Evolutionary conservation across 2,329 filamentous ascomycete species (phyloP).

Genomic region (Alternaria longipes): DNA sequence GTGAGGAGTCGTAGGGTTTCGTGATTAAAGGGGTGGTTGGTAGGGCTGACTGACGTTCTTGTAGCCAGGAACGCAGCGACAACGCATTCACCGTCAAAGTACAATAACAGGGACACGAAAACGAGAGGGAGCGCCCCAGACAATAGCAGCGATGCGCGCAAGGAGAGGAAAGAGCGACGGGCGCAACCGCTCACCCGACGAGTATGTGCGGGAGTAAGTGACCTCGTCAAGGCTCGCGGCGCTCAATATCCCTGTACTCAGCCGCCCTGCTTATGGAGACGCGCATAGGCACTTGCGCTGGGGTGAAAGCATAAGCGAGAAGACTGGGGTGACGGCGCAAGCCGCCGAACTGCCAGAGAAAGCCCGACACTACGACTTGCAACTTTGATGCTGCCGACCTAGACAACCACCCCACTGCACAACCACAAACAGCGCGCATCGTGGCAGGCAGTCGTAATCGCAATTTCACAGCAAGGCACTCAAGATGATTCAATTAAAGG

Average conservation of each 20-base stretch:
- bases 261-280: conserved; percentile 15
- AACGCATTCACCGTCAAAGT: conserved; percentile 30
- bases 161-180: conserved; percentile 39
- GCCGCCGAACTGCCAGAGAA: conserved; percentile 3
- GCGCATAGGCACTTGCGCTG: conserved; percentile 5
- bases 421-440: conserved; percentile 19
- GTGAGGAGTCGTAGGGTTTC: conserved; percentile 8
- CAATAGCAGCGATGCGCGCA: conserved; percentile 20
- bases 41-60: conserved; percentile 39
- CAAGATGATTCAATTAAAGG: conserved; percentile 53
- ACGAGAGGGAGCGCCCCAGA: conserved; percentile 37
- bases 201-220: conserved; percentile 28
- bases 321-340: background rate
- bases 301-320: conserved; percentile 19
- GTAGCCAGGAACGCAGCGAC: conserved; percentile 19
- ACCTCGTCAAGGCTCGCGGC: conserved; percentile 26
- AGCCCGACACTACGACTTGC: conserved; percentile 9
- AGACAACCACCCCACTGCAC: conserved; percentile 11
- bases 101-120: conserved; percentile 21
- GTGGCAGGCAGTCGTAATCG: background rate
- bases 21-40: conserved; percentile 22
- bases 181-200: conserved; percentile 24
- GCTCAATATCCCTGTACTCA: background rate
- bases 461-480: conserved; percentile 4
- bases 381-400: conserved; percentile 1